Evolutionary conservation across 169 alveolate genomes (phyloP).

Genomic region (Plasmodium knowlesi): DNA sequence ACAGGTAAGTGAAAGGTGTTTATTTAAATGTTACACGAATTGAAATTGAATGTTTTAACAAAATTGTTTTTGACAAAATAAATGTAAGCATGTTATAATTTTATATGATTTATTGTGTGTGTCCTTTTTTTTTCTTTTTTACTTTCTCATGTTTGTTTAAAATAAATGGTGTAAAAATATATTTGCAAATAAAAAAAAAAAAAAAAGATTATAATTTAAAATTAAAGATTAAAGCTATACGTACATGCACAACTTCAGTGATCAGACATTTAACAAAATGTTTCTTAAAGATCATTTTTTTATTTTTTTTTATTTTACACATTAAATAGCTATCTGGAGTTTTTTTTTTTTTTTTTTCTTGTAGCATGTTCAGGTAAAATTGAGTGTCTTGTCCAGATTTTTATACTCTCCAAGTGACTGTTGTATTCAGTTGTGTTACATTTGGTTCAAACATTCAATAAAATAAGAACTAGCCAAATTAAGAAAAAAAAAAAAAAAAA

Average conservation of each 20-base stretch:
- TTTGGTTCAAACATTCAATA: background rate
- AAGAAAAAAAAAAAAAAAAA: slow-evolving; percentile 6
- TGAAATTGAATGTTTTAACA: slow-evolving; percentile 15
- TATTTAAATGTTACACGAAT: background rate
- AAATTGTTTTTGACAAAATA: slow-evolving; percentile 1
- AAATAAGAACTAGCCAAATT: slow-evolving; percentile 16
- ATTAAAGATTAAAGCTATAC: slow-evolving; percentile 2
- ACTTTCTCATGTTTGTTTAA: background rate
- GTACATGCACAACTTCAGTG: slow-evolving; percentile 26
- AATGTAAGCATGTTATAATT: background rate
- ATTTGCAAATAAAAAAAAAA: background rate
- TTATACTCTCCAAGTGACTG: slow-evolving; percentile 7
- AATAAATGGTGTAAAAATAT: slow-evolving; percentile 13
- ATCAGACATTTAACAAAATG: background rate
- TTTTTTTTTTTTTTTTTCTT: slow-evolving; percentile 18
- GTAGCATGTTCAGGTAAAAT: background rate
- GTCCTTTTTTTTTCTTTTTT: slow-evolving; percentile 6
- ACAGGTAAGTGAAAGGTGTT: slow-evolving; percentile 7
- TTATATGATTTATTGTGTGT: slow-evolving; percentile 1
- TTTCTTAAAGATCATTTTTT: slow-evolving; percentile 16
- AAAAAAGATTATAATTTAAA: slow-evolving; percentile 7
- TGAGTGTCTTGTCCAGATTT: background rate
- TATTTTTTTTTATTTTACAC: slow-evolving; percentile 1
- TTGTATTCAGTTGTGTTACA: background rate
- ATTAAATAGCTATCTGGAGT: background rate